Percentiles rank a stretch among this genome's conserved stretches.
Evolutionary conservation across 768 basidiomycete species (phyloP).

Genomic region (Amanita exitialis): DNA sequence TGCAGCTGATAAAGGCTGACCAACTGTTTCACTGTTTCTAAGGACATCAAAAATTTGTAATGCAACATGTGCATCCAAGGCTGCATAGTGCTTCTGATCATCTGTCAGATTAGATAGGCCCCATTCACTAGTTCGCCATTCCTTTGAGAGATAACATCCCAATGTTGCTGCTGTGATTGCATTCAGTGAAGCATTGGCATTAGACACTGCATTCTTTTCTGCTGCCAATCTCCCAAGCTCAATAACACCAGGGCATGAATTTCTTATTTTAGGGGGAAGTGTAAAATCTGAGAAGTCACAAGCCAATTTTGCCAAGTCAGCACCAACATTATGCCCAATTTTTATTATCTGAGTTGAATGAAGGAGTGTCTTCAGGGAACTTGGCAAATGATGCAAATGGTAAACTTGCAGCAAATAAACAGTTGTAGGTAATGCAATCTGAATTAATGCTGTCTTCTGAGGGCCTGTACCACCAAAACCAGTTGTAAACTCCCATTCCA

Average conservation of each 20-base stretch:
- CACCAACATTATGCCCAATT: conserved; percentile 10
- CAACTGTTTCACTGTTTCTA: conserved; percentile 4
- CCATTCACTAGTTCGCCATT: conserved; percentile 4
- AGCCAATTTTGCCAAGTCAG: conserved; percentile 10
- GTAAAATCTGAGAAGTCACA: conserved; percentile 10
- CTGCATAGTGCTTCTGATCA: conserved; percentile 9
- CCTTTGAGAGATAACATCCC: conserved; percentile 4
- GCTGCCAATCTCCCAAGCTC: conserved; percentile 9
- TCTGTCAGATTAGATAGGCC: neutral
- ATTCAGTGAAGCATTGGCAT: conserved; percentile 10
- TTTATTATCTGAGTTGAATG: conserved; percentile 8
- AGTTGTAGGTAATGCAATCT: conserved; percentile 5
- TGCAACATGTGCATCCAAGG: conserved; percentile 9
- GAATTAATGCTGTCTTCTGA: conserved; percentile 10
- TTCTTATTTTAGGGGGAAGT: neutral
- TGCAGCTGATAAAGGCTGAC: conserved; percentile 7
- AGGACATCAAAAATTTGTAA: conserved; percentile 6
- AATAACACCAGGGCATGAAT: conserved; percentile 2
- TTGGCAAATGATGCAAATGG: conserved; percentile 4
- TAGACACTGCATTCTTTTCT: conserved; percentile 9
- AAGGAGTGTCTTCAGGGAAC: conserved; percentile 6
- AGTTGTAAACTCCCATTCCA: conserved; percentile 11
- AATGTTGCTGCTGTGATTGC: conserved; percentile 9
- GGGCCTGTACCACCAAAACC: conserved; percentile 2
- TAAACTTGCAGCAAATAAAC: conserved; percentile 5